Percentiles rank a stretch among this genome's conserved stretches.
These are phyloP conservation scores for Dictyostelium intermedium DNA, from an alignment of 78 protist genomes.

Conservation along the genomic window DNA sequence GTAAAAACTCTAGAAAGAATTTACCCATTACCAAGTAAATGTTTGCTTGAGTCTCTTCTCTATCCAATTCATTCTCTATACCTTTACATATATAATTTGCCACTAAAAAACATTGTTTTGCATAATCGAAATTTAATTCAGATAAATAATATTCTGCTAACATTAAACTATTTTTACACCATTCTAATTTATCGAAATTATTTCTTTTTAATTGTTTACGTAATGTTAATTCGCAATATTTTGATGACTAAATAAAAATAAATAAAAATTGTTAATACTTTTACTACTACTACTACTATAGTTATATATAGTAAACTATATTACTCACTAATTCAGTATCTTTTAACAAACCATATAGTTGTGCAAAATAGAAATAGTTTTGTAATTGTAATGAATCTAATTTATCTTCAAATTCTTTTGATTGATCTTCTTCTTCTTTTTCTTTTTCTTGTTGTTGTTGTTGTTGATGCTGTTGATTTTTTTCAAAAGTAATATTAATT, in stretches of 20 bases:
- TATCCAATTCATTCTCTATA: background rate
- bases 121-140: background rate
- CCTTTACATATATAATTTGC: background rate
- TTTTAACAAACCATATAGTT: constrained; percentile 1
- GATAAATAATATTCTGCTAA: background rate
- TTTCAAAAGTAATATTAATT: background rate
- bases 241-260: background rate
- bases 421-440: background rate
- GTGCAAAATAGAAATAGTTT: constrained; percentile 20
- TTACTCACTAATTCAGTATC: background rate
- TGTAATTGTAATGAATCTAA: background rate
- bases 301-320: too few relatives aligned
- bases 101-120: constrained; percentile 16
- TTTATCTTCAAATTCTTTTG: background rate
- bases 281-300: background rate
- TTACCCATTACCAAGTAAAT: constrained; percentile 8
- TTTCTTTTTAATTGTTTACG: constrained; percentile 1
- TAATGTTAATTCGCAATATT: constrained; percentile 8
- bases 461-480: background rate
- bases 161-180: constrained; percentile 15
- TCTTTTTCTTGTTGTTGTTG: background rate
- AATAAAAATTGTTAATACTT: background rate
- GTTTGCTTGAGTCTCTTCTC: constrained; percentile 2
- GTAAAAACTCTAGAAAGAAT: background rate
- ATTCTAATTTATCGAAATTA: background rate